Evolutionary conservation across 208 protist species (phyloP), one percentile per base, ranked within the genome.

Genomic region (Trypanosoma theileri): DNA sequence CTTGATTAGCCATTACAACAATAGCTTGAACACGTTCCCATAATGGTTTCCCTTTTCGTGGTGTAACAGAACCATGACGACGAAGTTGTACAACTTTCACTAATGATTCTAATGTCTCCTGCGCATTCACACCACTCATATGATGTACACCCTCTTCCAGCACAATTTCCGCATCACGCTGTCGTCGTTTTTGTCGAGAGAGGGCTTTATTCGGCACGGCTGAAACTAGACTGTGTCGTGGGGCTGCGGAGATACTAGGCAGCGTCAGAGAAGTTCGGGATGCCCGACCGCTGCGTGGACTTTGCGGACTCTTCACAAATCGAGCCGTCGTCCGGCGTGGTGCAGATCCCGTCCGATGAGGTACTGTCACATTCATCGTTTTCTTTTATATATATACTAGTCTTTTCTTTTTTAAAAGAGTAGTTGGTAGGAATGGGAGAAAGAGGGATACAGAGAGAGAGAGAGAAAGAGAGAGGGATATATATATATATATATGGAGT

Each of bases 1-100:
- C 85, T 62, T 75, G 76, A 71, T 84, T 91, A 3, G 82, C 82
- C 45, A 71, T 66, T 14, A 76, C 71, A 11, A 85, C 80, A 69
- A 75, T 79, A 16, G 53, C 71, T 53, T 84, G 79, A 12, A 86
- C 81, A 52, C 78, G 77, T 16, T 79, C 66, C 72, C 81, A 80
- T 13, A 80, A 59, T 13, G 74, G 59, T 46, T 73, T 48, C 31
- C 59, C 54, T 10, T 69, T 80, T 54, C 62, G 69, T 21, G 52
- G 19, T 1, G 64, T 46, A 1, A 54, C 66, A n/a, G 48, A 3
- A 1, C 62, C 24, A 2, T 22, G 4, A 6, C 69, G 56, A 31
- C 69, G 77, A 11, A 71, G 42, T 16, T 19, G 12, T 16, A 81
- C 28, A 14, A 53, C 62, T 9, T 45, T 40, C 4, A 69, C 24